These are phyloP conservation scores for Trichoderma cornu-damae DNA, from an alignment of 2,329 filamentous ascomycete species.

Conservation along the genomic window DNA sequence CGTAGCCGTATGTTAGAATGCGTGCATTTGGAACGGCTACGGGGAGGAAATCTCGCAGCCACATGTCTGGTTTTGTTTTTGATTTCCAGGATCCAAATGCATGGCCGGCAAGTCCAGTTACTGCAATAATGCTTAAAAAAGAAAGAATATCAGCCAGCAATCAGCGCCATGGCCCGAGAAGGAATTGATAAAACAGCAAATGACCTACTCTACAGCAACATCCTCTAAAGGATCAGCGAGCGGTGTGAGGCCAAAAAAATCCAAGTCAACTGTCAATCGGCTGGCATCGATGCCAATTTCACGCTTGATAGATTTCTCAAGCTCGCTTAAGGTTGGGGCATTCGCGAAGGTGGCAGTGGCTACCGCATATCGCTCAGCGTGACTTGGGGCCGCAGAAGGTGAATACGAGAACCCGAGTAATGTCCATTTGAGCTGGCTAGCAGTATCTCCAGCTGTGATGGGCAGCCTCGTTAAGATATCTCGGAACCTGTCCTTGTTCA, in stretches of 20 bases:
- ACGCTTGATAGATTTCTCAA: not conserved
- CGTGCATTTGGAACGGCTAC: slow-evolving; percentile 23
- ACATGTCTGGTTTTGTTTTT: slow-evolving; percentile 24
- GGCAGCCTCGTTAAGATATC: not conserved
- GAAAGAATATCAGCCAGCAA: not conserved
- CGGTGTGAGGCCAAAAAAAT: not conserved
- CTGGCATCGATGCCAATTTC: not conserved
- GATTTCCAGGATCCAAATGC: slow-evolving; percentile 30
- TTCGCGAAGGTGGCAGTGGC: not conserved
- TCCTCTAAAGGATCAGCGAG: not conserved
- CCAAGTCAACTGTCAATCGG: not conserved
- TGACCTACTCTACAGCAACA: not conserved
- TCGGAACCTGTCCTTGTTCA: not conserved
- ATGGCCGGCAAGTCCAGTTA: slow-evolving; percentile 29
- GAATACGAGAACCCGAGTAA: slow-evolving; percentile 2
- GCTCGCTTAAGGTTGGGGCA: not conserved
- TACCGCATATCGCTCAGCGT: not conserved
- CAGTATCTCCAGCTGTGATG: not conserved
- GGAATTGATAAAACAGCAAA: not conserved
- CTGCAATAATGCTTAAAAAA: slow-evolving; percentile 25
- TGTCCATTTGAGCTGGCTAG: not conserved
- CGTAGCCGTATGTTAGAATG: slow-evolving; percentile 30
- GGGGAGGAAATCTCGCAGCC: slow-evolving; percentile 30
- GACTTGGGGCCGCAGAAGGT: not conserved
- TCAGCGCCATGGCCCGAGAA: no score